Percentiles rank a stretch among this genome's conserved stretches.
phyloP scores from a whole-genome alignment of 2,329 filamentous ascomycete species.

The Leptosphaerulina australis region DNA sequence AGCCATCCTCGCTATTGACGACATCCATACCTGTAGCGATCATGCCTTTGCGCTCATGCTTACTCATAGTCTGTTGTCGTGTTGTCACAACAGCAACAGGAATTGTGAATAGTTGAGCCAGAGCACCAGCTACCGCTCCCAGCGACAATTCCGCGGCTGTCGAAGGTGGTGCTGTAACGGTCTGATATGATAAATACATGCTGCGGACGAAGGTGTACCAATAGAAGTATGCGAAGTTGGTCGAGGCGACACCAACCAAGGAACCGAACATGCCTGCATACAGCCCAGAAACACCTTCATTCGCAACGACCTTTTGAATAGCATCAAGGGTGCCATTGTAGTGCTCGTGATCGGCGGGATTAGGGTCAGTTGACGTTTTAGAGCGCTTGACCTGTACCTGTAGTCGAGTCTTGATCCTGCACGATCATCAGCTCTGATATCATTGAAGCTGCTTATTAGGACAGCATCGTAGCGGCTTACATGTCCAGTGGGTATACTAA shows the following conservation, averaged over 20 bases:
- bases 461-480: constrained; percentile 60
- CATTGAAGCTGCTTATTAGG: neutral
- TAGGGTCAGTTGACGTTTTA: constrained; percentile 47
- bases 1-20: constrained; percentile 86
- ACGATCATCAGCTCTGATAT: constrained; percentile 11
- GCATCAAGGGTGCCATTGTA: constrained; percentile 90
- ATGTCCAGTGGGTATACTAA: constrained; percentile 96
- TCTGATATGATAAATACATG: constrained; percentile 70
- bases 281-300: constrained; percentile 80
- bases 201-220: constrained; percentile 92
- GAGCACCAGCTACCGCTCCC: constrained; percentile 83
- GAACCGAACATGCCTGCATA: constrained; percentile 89
- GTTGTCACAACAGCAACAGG: constrained; percentile 95
- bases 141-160: constrained; percentile 83
- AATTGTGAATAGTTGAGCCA: constrained; percentile 95
- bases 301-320: constrained; percentile 78
- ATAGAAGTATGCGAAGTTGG: constrained; percentile 99
- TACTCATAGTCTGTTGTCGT: constrained; percentile 89
- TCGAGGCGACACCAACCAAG: constrained; percentile 89
- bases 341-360: constrained; percentile 65
- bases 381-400: constrained; percentile 85
- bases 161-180: constrained; percentile 68
- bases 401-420: constrained; percentile 90
- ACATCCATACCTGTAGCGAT: constrained; percentile 89
- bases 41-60: constrained; percentile 82